Conservation (phyloP, 2,329 filamentous ascomycete genomes). For the Penicillium expansum region DNA sequence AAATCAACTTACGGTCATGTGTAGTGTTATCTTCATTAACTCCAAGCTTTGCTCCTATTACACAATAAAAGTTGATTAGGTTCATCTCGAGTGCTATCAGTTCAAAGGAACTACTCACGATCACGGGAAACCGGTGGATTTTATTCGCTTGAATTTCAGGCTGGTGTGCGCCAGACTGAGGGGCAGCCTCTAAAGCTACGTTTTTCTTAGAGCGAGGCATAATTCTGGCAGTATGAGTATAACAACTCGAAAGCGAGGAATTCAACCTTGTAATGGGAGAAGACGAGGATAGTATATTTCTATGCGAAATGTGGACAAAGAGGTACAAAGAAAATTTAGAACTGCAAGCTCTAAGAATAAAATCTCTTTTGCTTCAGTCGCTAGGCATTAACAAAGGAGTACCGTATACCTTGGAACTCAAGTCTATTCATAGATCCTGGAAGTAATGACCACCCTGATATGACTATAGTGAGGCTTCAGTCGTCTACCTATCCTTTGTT, state of each 20-base stretch:
- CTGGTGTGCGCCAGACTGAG: neutral
- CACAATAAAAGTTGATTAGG: neutral
- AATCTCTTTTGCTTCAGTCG: neutral
- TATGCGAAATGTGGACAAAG: neutral
- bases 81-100: neutral
- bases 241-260: neutral
- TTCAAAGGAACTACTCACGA: neutral
- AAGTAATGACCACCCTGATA: neutral
- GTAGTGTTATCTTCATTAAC: slow-evolving; percentile 49
- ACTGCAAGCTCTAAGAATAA: neutral
- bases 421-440: neutral
- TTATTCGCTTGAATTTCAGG: neutral
- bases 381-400: neutral
- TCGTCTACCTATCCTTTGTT: neutral
- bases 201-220: neutral
- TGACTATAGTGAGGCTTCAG: neutral
- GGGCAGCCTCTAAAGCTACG: neutral
- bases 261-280: neutral
- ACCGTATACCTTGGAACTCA: neutral
- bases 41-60: slow-evolving; percentile 46
- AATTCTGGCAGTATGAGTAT: too few relatives aligned
- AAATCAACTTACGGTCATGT: slow-evolving; percentile 43
- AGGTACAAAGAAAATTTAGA: neutral
- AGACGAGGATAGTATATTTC: neutral
- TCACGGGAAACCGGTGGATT: neutral